phyloP scores from a whole-genome alignment of 2,329 filamentous ascomycete species.

The Hypoxylon sp. region DNA sequence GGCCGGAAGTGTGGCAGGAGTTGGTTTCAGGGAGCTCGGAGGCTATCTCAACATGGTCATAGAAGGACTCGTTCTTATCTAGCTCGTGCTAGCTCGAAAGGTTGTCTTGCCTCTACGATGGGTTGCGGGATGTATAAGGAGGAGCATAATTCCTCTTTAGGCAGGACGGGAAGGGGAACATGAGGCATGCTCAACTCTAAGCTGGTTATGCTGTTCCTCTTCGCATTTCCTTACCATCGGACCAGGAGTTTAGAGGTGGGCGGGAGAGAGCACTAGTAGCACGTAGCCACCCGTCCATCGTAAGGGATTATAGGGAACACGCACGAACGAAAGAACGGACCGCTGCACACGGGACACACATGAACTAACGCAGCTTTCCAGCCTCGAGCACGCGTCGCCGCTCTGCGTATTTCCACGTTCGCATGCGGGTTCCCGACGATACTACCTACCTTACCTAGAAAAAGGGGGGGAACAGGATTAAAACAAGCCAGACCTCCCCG shows the following conservation, averaged over 20 bases:
- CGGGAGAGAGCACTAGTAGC: conserved; percentile 7
- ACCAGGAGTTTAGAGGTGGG: neutral
- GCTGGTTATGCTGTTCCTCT: neutral
- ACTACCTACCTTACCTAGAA: no score
- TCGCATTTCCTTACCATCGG: neutral
- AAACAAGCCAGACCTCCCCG: no score
- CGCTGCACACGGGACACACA: conserved; percentile 2
- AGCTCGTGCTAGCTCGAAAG: conserved; percentile 2
- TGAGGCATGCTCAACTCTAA: neutral
- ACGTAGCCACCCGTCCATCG: conserved; percentile 15
- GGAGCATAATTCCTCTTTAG: neutral
- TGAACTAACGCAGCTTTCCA: conserved; percentile 9
- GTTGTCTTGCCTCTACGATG: conserved; percentile 1
- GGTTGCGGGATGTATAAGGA: conserved; percentile 13
- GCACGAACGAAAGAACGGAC: conserved; percentile 10
- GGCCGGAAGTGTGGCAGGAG: neutral
- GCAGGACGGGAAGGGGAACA: neutral
- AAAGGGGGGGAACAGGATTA: neutral
- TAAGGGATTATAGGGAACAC: conserved; percentile 13
- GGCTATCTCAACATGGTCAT: neutral
- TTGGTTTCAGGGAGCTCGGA: neutral
- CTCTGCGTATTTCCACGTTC: neutral
- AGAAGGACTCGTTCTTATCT: neutral
- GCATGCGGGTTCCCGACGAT: conserved; percentile 32
- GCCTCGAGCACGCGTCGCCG: neutral